phyloP scores from a whole-genome alignment of 2,329 filamentous ascomycete species.

The Monilinia vaccinii-corymbosi region DNA sequence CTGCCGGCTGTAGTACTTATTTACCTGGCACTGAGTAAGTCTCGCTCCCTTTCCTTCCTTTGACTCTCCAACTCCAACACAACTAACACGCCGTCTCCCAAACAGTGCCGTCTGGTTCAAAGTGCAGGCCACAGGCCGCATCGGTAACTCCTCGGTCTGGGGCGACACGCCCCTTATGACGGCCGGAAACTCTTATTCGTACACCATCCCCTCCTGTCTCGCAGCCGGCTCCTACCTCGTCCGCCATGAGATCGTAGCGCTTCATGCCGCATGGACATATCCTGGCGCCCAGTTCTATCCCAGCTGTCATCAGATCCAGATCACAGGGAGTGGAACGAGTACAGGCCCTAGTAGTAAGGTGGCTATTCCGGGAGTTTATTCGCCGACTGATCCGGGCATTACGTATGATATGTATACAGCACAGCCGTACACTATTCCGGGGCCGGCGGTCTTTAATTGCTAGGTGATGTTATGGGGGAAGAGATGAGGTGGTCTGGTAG shows the following conservation, averaged over 20 bases:
- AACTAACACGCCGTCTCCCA: neutral
- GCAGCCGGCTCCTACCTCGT: conserved; percentile 46
- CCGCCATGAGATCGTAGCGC: conserved; percentile 39
- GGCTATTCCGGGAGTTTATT: conserved; percentile 41
- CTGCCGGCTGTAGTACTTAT: conserved; percentile 41
- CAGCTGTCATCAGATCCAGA: conserved; percentile 36
- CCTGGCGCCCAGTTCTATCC: conserved; percentile 24
- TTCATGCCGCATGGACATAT: conserved; percentile 38
- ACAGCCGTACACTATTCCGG: conserved; percentile 35
- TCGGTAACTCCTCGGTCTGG: conserved; percentile 18
- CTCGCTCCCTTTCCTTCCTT: no score
- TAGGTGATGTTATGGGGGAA: neutral
- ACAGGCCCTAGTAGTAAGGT: conserved; percentile 32
- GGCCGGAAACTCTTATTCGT: conserved; percentile 37
- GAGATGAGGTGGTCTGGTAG: no score
- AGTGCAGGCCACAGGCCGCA: conserved; percentile 36
- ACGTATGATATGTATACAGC: conserved; percentile 31
- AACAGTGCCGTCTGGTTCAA: conserved; percentile 33
- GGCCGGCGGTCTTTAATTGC: conserved; percentile 32
- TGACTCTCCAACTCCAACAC: no score
- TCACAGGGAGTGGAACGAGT: conserved; percentile 36
- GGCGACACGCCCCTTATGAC: conserved; percentile 24
- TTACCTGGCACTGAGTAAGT: conserved; percentile 36
- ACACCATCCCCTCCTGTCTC: conserved; percentile 41
- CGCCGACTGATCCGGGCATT: conserved; percentile 34